A percentile compares a stretch with the other conserved stretches of the same genome.
Conservation (phyloP, 495 filamentous ascomycete genomes). For the Eremomyces bilateralis region DNA sequence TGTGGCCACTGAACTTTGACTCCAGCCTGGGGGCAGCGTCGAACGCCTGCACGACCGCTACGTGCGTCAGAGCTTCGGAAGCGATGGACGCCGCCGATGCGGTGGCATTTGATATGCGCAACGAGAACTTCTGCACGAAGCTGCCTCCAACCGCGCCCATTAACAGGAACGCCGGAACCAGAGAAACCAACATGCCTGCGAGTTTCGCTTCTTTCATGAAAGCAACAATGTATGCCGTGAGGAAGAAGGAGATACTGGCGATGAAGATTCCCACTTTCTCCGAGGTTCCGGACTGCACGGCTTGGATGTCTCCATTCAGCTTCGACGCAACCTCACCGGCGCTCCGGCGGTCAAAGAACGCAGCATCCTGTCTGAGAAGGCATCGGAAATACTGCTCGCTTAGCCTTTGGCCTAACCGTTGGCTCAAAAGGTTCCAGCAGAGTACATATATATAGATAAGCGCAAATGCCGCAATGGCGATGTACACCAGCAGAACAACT, state of each 20-base stretch:
- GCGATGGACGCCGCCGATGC: slow-evolving; percentile 28
- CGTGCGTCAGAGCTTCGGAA: slow-evolving; percentile 23
- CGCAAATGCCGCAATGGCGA: slow-evolving; percentile 38
- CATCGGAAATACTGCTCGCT: slow-evolving; percentile 34
- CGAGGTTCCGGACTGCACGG: slow-evolving; percentile 38
- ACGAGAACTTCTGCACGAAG: slow-evolving; percentile 36
- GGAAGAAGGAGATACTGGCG: slow-evolving; percentile 35
- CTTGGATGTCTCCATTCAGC: slow-evolving; percentile 36
- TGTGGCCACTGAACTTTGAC: slow-evolving; percentile 27
- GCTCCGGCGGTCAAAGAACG: slow-evolving; percentile 35
- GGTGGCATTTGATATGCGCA: slow-evolving; percentile 27
- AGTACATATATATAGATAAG: slow-evolving; percentile 31
- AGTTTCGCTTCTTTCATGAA: slow-evolving; percentile 34
- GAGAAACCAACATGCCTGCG: slow-evolving; percentile 31
- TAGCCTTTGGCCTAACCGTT: slow-evolving; percentile 37
- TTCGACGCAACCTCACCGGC: slow-evolving; percentile 39
- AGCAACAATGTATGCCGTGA: slow-evolving; percentile 40
- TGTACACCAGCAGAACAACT: slow-evolving; percentile 38
- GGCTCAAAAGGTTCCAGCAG: slow-evolving; percentile 39
- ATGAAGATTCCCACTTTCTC: slow-evolving; percentile 46
- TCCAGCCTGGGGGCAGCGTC: slow-evolving; percentile 26
- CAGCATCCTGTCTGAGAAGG: slow-evolving; percentile 36
- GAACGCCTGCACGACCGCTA: slow-evolving; percentile 29
- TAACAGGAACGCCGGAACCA: slow-evolving; percentile 42
- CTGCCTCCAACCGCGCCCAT: slow-evolving; percentile 40